These are phyloP conservation scores for Chlorokybus atmophyticus DNA, from an alignment of 139 green algal genomes.

Conservation along the genomic window DNA sequence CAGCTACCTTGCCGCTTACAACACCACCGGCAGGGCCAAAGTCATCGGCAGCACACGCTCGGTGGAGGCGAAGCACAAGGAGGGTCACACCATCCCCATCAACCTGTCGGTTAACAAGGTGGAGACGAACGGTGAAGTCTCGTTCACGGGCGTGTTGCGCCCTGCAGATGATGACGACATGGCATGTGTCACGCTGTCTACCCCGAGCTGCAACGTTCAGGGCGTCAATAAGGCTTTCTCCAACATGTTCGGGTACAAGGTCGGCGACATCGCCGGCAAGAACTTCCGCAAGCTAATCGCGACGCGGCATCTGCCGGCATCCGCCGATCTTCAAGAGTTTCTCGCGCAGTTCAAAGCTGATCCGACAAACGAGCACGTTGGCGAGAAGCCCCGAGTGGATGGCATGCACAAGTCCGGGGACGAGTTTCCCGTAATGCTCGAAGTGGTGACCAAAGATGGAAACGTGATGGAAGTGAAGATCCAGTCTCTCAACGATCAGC, in stretches of 20 bases:
- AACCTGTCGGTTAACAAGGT: not conserved
- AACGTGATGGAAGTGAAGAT: too few relatives aligned
- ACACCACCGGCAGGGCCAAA: not conserved
- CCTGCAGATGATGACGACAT: constrained; percentile 22
- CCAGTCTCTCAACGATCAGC: not conserved
- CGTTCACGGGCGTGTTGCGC: constrained; percentile 1
- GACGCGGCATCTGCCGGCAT: not conserved
- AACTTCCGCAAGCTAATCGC: not conserved
- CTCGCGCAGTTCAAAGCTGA: too few relatives aligned
- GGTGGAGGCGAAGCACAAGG: not conserved
- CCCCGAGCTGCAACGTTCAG: too few relatives aligned
- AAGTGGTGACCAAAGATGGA: too few relatives aligned
- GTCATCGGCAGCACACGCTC: not conserved
- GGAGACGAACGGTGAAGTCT: not conserved
- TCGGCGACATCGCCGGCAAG: not conserved
- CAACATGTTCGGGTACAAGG: not conserved
- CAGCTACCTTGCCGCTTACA: constrained; percentile 35
- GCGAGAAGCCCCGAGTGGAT: too few relatives aligned
- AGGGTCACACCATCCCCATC: constrained; percentile 1
- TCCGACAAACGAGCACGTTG: too few relatives aligned
- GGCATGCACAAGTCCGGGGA: too few relatives aligned
- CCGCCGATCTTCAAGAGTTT: too few relatives aligned
- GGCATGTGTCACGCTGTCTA: not conserved
- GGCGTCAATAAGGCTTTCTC: too few relatives aligned
- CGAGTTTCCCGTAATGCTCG: too few relatives aligned